A percentile compares a stretch with the other conserved stretches of the same genome.
Conservation (phyloP, 2,329 filamentous ascomycete genomes). For the Neofusicoccum parvum region DNA sequence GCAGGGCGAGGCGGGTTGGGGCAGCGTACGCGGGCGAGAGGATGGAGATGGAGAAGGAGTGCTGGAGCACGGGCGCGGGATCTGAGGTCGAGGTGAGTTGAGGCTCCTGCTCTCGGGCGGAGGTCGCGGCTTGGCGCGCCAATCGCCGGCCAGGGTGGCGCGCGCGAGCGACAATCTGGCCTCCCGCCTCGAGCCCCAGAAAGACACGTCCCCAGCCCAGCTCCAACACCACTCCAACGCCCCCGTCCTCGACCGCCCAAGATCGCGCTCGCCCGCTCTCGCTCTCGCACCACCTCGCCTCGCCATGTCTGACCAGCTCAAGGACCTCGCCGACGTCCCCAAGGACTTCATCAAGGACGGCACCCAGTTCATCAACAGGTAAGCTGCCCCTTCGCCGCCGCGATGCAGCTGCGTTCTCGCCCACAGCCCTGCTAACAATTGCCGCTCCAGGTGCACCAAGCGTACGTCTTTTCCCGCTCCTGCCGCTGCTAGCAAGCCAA, state of each 20-base stretch:
- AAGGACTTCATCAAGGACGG: conserved; percentile 50
- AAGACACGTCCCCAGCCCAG: conserved; percentile 16
- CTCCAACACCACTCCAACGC: neutral
- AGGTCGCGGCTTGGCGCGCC: conserved; percentile 18
- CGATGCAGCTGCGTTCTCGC: neutral
- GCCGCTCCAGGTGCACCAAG: conserved; percentile 44
- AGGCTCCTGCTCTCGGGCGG: conserved; percentile 17
- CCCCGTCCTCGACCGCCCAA: neutral
- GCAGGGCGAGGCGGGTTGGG: neutral
- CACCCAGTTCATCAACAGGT: conserved; percentile 51
- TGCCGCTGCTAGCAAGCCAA: no score
- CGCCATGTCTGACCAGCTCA: conserved; percentile 67
- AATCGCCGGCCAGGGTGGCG: conserved; percentile 13
- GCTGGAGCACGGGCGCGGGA: conserved; percentile 8
- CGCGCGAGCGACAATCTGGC: conserved; percentile 21
- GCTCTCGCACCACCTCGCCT: conserved; percentile 16
- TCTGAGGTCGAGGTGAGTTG: conserved; percentile 16
- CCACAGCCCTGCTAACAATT: neutral
- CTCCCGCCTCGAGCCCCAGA: conserved; percentile 15
- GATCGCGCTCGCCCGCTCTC: neutral
- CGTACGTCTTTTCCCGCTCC: conserved; percentile 32
- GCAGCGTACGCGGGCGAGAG: conserved; percentile 1
- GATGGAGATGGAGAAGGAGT: conserved; percentile 20
- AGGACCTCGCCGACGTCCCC: conserved; percentile 65
- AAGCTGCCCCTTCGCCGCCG: conserved; percentile 8